Evolutionary conservation across 129 eudicot genomes (phyloP), one percentile per base, ranked within the genome.

Genomic region (Mikania micrantha): DNA sequence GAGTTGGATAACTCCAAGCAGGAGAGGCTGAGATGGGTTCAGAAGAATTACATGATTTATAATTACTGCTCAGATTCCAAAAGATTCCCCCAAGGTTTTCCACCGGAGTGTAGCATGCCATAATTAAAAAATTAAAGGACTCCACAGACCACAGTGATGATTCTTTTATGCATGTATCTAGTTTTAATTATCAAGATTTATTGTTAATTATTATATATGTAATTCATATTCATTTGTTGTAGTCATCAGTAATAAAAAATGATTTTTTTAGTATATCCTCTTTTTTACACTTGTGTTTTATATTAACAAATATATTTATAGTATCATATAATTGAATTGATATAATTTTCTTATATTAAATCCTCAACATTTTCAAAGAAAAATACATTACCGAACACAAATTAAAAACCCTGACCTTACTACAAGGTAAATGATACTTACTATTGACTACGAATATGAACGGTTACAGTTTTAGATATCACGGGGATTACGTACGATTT

Each of bases 31-130:
- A 65, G 36, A 48, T 80, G 80, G 85, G 88, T 52, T 21, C 89
- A 80, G 19, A 78, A 71, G 32, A 84, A 81, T 29, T 84, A 84
- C 27, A 84, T 81, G 84, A 84, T 81, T 13, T 84, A 84, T 9
- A 74, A 81, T 45, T 84, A 84, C 60, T 84, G 90, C 64, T 66
- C 77, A 0, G 90, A 84, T 74, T 45, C 77, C 10, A 80, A 72
- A 24, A 34, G 81, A 0, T 84, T 77, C 42, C 81, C 86, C 3
- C 81, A 78, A 57, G 90, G 84, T 2, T 66, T 78, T 25, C 90
- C 90, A 5, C 64, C 71, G 0, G 84, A 81, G 16, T 81, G 86
- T 40, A 58, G 32, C 1, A 57, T 59, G 42, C 28, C 79, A 9
- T 74, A 57, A n/a, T n/a, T n/a, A n/a, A n/a, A 66, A 50, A 7